A percentile compares a stretch with the other conserved stretches of the same genome.
Evolutionary conservation across 2,329 filamentous ascomycete species (phyloP).

Genomic region (Claviceps paspali): DNA sequence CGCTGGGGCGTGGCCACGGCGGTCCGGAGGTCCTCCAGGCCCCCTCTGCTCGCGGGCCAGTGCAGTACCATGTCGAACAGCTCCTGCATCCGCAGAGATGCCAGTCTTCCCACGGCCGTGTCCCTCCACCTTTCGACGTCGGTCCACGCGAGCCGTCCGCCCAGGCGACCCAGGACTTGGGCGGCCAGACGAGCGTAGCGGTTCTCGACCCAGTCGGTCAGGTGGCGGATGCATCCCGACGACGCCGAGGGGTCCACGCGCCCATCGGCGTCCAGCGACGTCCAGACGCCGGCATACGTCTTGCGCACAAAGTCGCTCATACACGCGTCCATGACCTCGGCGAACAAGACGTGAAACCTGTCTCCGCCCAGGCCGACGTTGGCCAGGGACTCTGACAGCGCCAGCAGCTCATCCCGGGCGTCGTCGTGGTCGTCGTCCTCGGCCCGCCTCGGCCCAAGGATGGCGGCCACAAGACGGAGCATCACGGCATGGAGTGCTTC

Average conservation of each 20-base stretch:
- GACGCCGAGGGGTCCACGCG: slow-evolving; percentile 2
- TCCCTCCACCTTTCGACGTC: slow-evolving; percentile 57
- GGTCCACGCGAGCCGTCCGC: slow-evolving; percentile 29
- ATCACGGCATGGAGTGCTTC: slow-evolving; percentile 40
- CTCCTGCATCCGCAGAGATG: slow-evolving; percentile 52
- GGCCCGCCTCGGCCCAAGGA: slow-evolving; percentile 23
- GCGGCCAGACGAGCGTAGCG: slow-evolving; percentile 49
- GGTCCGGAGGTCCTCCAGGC: slow-evolving; percentile 57
- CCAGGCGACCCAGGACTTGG: slow-evolving; percentile 39
- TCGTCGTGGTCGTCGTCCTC: slow-evolving; percentile 9
- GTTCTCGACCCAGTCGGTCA: slow-evolving; percentile 54
- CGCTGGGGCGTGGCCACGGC: slow-evolving; percentile 53
- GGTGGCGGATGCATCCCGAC: slow-evolving; percentile 36
- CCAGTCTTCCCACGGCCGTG: slow-evolving; percentile 52
- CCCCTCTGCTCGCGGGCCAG: slow-evolving; percentile 58
- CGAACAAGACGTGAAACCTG: slow-evolving; percentile 54
- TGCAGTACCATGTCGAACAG: slow-evolving; percentile 65
- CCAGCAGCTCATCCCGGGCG: slow-evolving; percentile 35
- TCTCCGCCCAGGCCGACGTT: slow-evolving; percentile 55
- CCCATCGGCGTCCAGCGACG: slow-evolving; percentile 11
- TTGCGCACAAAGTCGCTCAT: slow-evolving; percentile 48
- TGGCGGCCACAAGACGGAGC: slow-evolving; percentile 30
- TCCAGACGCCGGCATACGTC: slow-evolving; percentile 50
- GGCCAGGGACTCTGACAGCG: slow-evolving; percentile 42
- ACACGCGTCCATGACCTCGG: slow-evolving; percentile 51